A percentile compares a stretch with the other conserved stretches of the same genome.
Evolutionary conservation across 2,329 filamentous ascomycete genomes (phyloP).

Genomic region (Cadophora sp.): DNA sequence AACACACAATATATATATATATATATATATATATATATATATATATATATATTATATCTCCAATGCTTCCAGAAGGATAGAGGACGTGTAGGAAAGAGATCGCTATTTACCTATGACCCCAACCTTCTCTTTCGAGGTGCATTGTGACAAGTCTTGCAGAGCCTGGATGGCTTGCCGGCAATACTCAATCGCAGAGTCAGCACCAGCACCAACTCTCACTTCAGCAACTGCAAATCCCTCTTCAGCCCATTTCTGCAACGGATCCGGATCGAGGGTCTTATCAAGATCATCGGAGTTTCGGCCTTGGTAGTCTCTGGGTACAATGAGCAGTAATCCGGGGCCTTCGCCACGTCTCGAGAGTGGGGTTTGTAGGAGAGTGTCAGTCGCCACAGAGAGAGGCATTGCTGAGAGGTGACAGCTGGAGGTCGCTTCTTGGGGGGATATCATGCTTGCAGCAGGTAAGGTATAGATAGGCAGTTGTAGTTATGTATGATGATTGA

Average conservation of each 20-base stretch:
- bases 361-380: slow-evolving; percentile 27
- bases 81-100: too few species aligned
- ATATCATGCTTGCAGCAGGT: background rate
- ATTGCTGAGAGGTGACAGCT: slow-evolving; percentile 17
- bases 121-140: slow-evolving; percentile 21
- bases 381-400: slow-evolving; percentile 13
- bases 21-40: too few species aligned
- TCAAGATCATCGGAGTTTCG: slow-evolving; percentile 23
- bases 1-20: too few species aligned
- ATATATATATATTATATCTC: too few species aligned
- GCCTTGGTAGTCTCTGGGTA: slow-evolving; percentile 28
- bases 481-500: too few species aligned
- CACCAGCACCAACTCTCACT: slow-evolving; percentile 11
- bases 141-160: slow-evolving; percentile 26
- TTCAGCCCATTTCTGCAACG: slow-evolving; percentile 49
- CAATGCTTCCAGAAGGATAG: too few species aligned
- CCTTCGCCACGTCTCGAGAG: slow-evolving; percentile 43
- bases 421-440: background rate
- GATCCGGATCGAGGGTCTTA: slow-evolving; percentile 38
- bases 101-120: slow-evolving; percentile 24
- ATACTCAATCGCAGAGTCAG: background rate
- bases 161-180: slow-evolving; percentile 19
- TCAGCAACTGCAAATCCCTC: slow-evolving; percentile 47
- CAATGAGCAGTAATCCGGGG: slow-evolving; percentile 46
- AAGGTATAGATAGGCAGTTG: too few species aligned